Conservation (phyloP, 345 rosid genomes). For the Zanthoxylum bungeanum region DNA sequence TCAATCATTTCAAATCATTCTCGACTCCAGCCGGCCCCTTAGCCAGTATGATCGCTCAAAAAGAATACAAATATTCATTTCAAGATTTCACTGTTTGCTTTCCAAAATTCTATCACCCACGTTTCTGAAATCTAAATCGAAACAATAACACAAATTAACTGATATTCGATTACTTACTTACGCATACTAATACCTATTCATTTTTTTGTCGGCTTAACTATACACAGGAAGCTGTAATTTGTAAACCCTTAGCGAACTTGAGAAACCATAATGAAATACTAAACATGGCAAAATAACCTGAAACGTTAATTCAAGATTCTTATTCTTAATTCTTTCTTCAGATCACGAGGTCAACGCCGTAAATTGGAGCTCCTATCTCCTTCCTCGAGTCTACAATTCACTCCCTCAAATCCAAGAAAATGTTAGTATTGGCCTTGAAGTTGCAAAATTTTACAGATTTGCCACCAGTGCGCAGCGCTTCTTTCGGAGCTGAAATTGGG, state of each 20-base stretch:
- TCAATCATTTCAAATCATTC: neutral
- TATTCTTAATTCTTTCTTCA: neutral
- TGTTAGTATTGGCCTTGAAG: neutral
- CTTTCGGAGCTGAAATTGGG: neutral
- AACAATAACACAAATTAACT: neutral
- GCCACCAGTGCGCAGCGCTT: no score
- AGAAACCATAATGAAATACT: neutral
- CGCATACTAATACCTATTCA: neutral
- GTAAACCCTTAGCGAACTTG: neutral
- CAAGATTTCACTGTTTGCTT: neutral
- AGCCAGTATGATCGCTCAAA: neutral
- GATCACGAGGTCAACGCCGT: constrained; percentile 2
- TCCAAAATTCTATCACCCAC: neutral
- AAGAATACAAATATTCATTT: neutral
- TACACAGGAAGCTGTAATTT: neutral
- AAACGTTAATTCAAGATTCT: neutral
- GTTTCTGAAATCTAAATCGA: neutral
- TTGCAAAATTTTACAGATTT: neutral
- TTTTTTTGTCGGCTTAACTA: neutral
- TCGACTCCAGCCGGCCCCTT: neutral
- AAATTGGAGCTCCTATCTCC: neutral
- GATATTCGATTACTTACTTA: neutral
- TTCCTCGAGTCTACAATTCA: neutral
- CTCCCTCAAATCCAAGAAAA: neutral
- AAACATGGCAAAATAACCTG: no score